Evolutionary conservation across 768 basidiomycete species (phyloP).

Genomic region (Leccinum variicolor): DNA sequence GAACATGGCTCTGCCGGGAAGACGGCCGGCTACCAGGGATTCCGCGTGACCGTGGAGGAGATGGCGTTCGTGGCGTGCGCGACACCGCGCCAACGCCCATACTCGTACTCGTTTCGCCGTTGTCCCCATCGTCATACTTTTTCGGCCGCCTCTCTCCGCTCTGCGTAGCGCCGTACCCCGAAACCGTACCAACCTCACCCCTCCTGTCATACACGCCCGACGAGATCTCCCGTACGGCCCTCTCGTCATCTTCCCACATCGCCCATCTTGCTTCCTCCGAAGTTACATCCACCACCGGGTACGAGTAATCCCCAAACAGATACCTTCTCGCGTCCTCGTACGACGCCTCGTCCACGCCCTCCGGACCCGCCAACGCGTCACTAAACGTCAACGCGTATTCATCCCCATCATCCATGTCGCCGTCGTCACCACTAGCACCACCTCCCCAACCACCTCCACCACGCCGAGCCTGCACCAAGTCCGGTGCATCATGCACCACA

Average conservation of each 20-base stretch:
- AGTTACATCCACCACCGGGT: slow-evolving; percentile 86
- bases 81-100: neutral
- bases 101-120: slow-evolving; percentile 15
- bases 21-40: slow-evolving; percentile 8
- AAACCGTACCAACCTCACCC: neutral
- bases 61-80: slow-evolving; percentile 1
- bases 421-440: slow-evolving; percentile 14
- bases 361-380: slow-evolving; percentile 40
- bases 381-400: slow-evolving; percentile 32
- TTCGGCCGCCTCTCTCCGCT: slow-evolving; percentile 5
- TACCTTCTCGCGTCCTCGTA: slow-evolving; percentile 75
- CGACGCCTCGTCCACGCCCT: slow-evolving; percentile 70
- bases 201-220: slow-evolving; percentile 5
- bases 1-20: slow-evolving; percentile 4
- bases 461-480: slow-evolving; percentile 38
- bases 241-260: slow-evolving; percentile 30
- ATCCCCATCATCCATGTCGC: slow-evolving; percentile 34
- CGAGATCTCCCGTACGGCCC: slow-evolving; percentile 27
- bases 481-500: slow-evolving; percentile 63
- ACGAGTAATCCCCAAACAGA: slow-evolving; percentile 88
- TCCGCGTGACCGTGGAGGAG: slow-evolving; percentile 7
- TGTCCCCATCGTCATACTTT: slow-evolving; percentile 5
- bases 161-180: slow-evolving; percentile 29
- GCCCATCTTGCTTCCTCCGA: slow-evolving; percentile 38
- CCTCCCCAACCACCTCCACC: neutral